Evolutionary conservation across 108 stramenopile genomes (phyloP).

Genomic region (Conticribra weissflogii): DNA sequence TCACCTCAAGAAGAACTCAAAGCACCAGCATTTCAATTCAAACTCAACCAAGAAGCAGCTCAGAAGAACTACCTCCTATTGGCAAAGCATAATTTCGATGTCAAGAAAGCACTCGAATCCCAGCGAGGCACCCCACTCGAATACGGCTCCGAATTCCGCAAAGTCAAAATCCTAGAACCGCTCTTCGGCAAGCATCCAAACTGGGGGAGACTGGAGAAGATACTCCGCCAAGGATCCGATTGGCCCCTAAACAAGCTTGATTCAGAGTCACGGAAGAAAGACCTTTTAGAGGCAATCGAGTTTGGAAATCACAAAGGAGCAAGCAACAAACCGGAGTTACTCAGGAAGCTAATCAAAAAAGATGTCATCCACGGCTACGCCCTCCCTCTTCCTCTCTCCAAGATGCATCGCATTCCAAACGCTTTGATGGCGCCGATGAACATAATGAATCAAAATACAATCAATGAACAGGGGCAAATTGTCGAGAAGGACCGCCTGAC

Average conservation of each 20-base stretch:
- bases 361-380: not conserved
- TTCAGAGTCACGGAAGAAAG: not conserved
- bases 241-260: not conserved
- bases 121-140: not conserved
- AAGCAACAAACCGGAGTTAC: not conserved
- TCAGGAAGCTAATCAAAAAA: not conserved
- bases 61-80: not conserved
- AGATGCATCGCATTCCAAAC: not conserved
- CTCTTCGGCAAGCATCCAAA: not conserved
- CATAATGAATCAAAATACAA: not conserved
- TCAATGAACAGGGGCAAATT: not conserved
- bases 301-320: conserved; percentile 1
- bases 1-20: not conserved
- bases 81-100: not conserved
- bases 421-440: not conserved
- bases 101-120: not conserved
- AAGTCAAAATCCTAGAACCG: not conserved
- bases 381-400: not conserved
- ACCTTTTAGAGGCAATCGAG: not conserved
- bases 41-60: conserved; percentile 4
- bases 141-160: not conserved
- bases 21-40: not conserved
- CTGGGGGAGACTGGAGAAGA: not conserved
- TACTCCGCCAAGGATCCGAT: not conserved
- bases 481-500: not conserved